Percentiles rank a stretch among this genome's conserved stretches.
These are phyloP conservation scores for Daldinia grandis DNA, from an alignment of 495 filamentous ascomycete species.

Conservation along the genomic window DNA sequence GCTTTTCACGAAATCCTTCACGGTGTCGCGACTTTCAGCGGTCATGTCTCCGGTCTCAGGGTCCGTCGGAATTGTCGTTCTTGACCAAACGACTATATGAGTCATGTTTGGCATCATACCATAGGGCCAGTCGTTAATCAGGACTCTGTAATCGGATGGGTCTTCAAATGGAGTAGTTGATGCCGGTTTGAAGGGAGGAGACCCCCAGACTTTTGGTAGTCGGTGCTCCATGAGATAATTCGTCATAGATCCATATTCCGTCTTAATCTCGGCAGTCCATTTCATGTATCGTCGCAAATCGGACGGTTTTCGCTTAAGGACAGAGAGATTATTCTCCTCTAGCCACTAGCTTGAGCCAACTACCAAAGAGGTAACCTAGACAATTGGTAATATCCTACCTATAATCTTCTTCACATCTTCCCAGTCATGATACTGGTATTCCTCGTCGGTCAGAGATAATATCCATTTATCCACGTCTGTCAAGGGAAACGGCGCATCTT, in stretches of 20 bases:
- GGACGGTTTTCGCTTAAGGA: conserved; percentile 82
- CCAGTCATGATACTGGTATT: conserved; percentile 74
- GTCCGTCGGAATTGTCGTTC: conserved; percentile 64
- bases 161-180: conserved; percentile 72
- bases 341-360: conserved; percentile 16
- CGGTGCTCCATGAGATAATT: conserved; percentile 78
- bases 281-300: conserved; percentile 83
- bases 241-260: conserved; percentile 77
- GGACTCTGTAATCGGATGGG: conserved; percentile 74
- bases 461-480: conserved; percentile 72
- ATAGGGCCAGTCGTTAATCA: conserved; percentile 94
- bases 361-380: background rate
- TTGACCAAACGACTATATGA: conserved; percentile 76
- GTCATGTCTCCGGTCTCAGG: conserved; percentile 76
- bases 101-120: conserved; percentile 73
- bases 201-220: conserved; percentile 70
- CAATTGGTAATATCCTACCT: conserved; percentile 57
- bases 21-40: conserved; percentile 64
- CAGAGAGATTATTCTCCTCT: conserved; percentile 70
- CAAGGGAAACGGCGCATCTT: conserved; percentile 65
- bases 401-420: conserved; percentile 72
- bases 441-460: conserved; percentile 73
- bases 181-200: conserved; percentile 59
- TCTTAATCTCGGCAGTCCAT: conserved; percentile 76
- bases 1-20: conserved; percentile 71